Evolutionary conservation across 768 basidiomycete genomes (phyloP).

Genomic region (Mycena epipterygia): DNA sequence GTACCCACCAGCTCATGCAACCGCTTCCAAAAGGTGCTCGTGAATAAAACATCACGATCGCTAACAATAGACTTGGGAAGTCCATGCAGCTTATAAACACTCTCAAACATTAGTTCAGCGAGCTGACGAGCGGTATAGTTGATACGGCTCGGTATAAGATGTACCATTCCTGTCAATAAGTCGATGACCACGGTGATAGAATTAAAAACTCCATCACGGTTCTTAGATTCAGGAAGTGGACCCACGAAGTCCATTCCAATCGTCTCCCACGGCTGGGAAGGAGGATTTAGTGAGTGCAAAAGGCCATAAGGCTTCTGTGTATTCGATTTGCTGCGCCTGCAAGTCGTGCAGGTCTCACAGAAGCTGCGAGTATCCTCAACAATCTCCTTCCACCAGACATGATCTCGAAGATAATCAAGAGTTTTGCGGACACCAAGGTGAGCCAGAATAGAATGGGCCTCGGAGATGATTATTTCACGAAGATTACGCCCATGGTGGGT

Average conservation of each 20-base stretch:
- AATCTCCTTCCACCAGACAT: too few species aligned
- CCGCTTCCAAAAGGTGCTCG: too few species aligned
- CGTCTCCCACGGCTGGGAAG: constrained; percentile 36
- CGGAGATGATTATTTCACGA: constrained; percentile 12
- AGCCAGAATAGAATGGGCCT: constrained; percentile 49
- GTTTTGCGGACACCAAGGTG: constrained; percentile 50
- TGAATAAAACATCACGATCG: too few species aligned
- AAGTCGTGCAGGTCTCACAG: constrained; percentile 31
- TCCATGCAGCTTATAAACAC: too few species aligned
- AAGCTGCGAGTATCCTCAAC: constrained; percentile 17
- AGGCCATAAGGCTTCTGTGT: neutral
- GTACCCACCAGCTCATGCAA: too few species aligned
- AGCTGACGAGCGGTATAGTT: too few species aligned
- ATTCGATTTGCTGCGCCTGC: neutral
- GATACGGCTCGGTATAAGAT: too few species aligned
- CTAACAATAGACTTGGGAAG: too few species aligned
- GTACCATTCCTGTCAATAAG: too few species aligned
- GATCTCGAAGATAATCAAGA: constrained; percentile 39
- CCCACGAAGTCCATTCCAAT: constrained; percentile 37
- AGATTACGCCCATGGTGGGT: neutral
- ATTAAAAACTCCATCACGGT: constrained; percentile 11
- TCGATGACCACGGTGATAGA: too few species aligned
- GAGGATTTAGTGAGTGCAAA: neutral
- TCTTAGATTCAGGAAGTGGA: constrained; percentile 39
- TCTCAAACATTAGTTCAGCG: too few species aligned